Evolutionary conservation across 306 rosid species (phyloP), one percentile per base, ranked within the genome.

Genomic region (Quillaja saponaria): DNA sequence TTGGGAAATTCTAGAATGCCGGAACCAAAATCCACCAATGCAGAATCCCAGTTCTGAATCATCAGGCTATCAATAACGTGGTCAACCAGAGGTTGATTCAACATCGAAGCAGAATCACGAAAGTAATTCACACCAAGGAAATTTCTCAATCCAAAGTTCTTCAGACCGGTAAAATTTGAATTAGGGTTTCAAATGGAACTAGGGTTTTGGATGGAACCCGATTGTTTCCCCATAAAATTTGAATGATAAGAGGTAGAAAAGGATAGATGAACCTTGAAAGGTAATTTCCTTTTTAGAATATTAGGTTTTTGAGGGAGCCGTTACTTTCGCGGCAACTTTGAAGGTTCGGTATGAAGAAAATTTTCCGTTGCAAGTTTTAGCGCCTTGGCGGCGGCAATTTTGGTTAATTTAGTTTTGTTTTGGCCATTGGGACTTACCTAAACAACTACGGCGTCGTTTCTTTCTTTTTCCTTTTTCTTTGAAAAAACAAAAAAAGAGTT

Each of bases 281-380:
- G n/a, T n/a, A n/a, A 16, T 21, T 33, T 10, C 6, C 13, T 40
- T 40, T 40, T 11, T 14, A n/a, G 46, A 8, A 5, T n/a, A 13
- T 5, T 7, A 16, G 61, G 42, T 31, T 54, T 34, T 10, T 11
- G 10, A 0, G 12, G 20, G 45, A 63, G 66, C 68, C 79, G 76
- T 72, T 80, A 63, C 34, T 40, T 68, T 72, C 76, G 71, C 76
- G 81, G 77, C 77, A 72, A 53, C 25, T 80, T 76, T 68, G 69
- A 78, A 68, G 61, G 61, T 11, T 61, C 14, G 7, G 58, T 13
- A 25, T 9, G 8, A 25, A 0, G 7, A 38, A 20, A 46, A 46
- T 6, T 14, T 5, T 14, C 2, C 6, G 48, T 14, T 14, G 48
- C 48, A n/a, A n/a, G n/a, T n/a, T 14, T 11, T n/a, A 6, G 16